Evolutionary conservation across 179 eudicot genomes (phyloP), one percentile per base, ranked within the genome.

Genomic region (Nepenthes alata): DNA sequence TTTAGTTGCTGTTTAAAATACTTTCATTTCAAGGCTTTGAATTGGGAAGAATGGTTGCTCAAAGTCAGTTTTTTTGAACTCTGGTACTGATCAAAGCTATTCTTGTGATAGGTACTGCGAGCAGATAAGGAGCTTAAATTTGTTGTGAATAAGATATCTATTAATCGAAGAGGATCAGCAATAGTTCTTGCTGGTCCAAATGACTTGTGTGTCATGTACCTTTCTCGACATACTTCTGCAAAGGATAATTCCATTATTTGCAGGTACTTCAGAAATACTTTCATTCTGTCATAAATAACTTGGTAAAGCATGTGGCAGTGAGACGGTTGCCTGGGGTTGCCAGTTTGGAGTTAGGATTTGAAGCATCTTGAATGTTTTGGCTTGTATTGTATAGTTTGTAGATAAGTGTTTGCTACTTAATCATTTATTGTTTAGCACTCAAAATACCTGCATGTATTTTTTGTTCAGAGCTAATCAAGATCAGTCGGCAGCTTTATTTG

Each of bases 131-230:
- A 75, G 54, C 70, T 83, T 34, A 74, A 64, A 49, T 86, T 81
- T 77, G 75, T 63, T 68, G 84, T 93, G 53, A 65, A 75, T 63
- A 85, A 77, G 68, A 80, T 93, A 54, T 77, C 85, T 45, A 69
- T 86, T n/a, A 93, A 93, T 68, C 72, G 75, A 69, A 85, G 76
- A 73, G 96, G 96, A 63, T 89, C 96, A 62, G 95, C 88, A 8
- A 53, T 93, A 70, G 69, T 93, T 56, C 81, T 93, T 65, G 74
- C 73, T 54, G 85, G 98, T 61, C 58, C 75, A 56, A 78, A 83
- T 73, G 88, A 89, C 53, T 68, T 89, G 34, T 67, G 68, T 55
- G 80, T 86, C 66, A 78, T 89, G 90, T 80, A 81, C 69, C 90
- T 86, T 38, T 81, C 79, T 76, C 95, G 91, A 12, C 83, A 77